Base-by-base conservation (phyloP, 2,329 filamentous ascomycete genomes). In the Lecanicillium sp. region DNA sequence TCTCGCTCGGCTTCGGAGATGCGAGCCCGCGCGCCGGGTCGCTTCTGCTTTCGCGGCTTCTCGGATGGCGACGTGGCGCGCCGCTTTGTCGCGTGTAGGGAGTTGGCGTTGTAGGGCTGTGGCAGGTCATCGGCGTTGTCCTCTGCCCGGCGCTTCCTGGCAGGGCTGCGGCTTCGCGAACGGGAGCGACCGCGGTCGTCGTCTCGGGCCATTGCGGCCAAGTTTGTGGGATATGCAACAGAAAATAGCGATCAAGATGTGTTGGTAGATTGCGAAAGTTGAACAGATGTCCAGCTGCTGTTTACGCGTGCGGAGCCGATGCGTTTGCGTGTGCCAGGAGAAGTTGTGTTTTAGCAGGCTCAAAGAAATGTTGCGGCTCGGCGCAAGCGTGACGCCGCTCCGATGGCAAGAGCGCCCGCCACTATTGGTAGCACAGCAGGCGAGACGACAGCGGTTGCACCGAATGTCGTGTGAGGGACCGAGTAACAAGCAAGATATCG, bases 1-100 rank as follows among this genome's bases (percentile, higher is more conserved):
- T 87, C 83, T 26, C 80, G 77, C 58, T 88, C 82, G 24, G 78
- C 68, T 47, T 80, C 79, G 26, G 79, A 79, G 52, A 91, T 81
- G 52, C 86, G 78, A 11, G 81, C 77, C 48, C 81, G 75, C 51
- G 79, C 76, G 4, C 81, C 81, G 1, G 84, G 85, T 5, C 83
- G 78, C 64, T 88, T 88, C 48, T 77, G 75, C 62, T 82, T 85
- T 43, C 84, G 80, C 9, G 80, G 79, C 32, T 71, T 65, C 8
- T 75, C 72, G 2, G 78, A 79, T 29, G 71, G 67, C 2, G 78
- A 81, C 14, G 77, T 62, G 50, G 74, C 73, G 41, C 77, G 75
- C 58, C 79, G 77, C 62, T 81, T 81, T 21, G 77, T 76, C 2
- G 77, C 71, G 54, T 79, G 76, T 19, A 82, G 71, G 35, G 70